Conservation (phyloP, 768 basidiomycete genomes). For the Tremella yokohamensis region DNA sequence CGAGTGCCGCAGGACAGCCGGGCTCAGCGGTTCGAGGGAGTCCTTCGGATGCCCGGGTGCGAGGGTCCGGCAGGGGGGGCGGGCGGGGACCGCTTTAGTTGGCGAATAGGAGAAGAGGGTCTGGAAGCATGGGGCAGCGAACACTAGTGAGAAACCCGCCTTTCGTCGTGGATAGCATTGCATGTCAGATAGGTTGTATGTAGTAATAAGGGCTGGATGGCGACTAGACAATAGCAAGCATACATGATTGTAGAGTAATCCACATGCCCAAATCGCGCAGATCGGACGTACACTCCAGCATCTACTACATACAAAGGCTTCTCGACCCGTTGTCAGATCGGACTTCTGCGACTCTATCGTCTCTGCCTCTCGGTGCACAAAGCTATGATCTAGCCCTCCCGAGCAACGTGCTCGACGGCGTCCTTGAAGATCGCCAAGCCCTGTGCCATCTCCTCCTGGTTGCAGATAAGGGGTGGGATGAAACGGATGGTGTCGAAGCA, state of each 20-base stretch:
- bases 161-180: too few relatives aligned
- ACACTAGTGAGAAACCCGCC: too few relatives aligned
- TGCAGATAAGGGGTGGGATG: conserved; percentile 86
- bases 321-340: too few relatives aligned
- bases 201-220: too few relatives aligned
- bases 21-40: conserved; percentile 16
- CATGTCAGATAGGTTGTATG: too few relatives aligned
- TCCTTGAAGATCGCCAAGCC: conserved; percentile 54
- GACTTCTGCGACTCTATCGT: too few relatives aligned
- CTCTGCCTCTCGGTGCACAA: neutral
- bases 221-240: too few relatives aligned
- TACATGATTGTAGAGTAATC: too few relatives aligned
- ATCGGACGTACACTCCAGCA: too few relatives aligned
- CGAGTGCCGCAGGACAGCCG: neutral
- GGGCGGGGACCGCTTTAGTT: conserved; percentile 22
- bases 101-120: conserved; percentile 27
- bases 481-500: conserved; percentile 63
- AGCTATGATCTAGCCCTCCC: conserved; percentile 15
- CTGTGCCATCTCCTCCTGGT: conserved; percentile 66
- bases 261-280: too few relatives aligned
- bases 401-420: conserved; percentile 63
- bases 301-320: too few relatives aligned
- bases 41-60: conserved; percentile 19
- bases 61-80: conserved; percentile 13
- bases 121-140: conserved; percentile 17